Percentiles rank a stretch among this genome's conserved stretches.
phyloP scores from a whole-genome alignment of 768 basidiomycete genomes.

The Phanerochaete carnosa region DNA sequence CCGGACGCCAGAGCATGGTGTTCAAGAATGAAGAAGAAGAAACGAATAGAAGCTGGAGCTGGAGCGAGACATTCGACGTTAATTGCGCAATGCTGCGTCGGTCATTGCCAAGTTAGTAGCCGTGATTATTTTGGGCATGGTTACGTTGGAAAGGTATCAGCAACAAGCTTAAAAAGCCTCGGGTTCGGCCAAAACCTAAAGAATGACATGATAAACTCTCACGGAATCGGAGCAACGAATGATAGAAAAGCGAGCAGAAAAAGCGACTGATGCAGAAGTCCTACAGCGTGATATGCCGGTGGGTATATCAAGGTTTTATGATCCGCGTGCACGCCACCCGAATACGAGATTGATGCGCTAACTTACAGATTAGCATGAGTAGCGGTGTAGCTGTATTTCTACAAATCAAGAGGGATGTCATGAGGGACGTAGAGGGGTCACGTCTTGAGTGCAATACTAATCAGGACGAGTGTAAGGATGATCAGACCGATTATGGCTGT shows the following conservation, averaged over 20 bases:
- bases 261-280: neutral
- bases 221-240: too few relatives aligned
- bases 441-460: slow-evolving; percentile 85
- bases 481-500: slow-evolving; percentile 65
- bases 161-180: too few relatives aligned
- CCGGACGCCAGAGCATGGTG: too few relatives aligned
- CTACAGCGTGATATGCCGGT: neutral
- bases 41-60: too few relatives aligned
- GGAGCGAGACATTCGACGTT: too few relatives aligned
- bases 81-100: too few relatives aligned
- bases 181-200: too few relatives aligned
- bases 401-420: neutral
- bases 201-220: too few relatives aligned
- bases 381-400: neutral
- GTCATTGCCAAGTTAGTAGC: too few relatives aligned
- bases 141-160: too few relatives aligned
- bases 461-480: slow-evolving; percentile 69
- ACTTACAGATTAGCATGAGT: neutral
- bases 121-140: too few relatives aligned
- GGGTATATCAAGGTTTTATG: neutral
- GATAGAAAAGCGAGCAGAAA: neutral
- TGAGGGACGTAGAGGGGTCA: slow-evolving; percentile 29
- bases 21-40: too few relatives aligned
- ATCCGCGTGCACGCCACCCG: neutral
- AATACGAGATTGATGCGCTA: neutral